Percentiles rank a stretch among this genome's conserved stretches.
Conservation (phyloP, 495 filamentous ascomycete species). For the Penicillium daleae region DNA sequence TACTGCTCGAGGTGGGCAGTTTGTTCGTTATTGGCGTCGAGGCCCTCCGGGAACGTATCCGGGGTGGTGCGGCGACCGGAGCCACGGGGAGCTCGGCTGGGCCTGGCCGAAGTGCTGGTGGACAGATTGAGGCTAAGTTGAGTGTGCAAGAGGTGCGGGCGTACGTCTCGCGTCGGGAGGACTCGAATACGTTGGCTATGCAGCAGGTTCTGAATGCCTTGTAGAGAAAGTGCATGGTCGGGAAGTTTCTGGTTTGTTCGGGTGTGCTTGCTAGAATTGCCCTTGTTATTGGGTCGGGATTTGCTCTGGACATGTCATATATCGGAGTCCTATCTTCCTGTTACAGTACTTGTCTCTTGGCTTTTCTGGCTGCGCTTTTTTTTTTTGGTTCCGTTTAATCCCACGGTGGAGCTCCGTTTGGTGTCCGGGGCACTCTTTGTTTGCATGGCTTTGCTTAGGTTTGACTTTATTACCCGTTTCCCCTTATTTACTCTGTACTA, state of each 20-base stretch:
- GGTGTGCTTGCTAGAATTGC: background rate
- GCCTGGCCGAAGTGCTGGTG: conserved; percentile 31
- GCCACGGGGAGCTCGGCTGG: conserved; percentile 27
- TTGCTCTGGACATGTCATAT: background rate
- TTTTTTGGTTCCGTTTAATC: background rate
- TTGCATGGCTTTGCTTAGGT: background rate
- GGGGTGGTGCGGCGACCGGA: conserved; percentile 47
- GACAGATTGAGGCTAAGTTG: conserved; percentile 56
- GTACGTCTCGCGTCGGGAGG: conserved; percentile 81
- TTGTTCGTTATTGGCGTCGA: conserved; percentile 94
- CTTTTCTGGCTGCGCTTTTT: background rate
- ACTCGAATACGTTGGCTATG: conserved; percentile 76
- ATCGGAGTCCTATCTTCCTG: too few species aligned
- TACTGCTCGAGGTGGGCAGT: conserved; percentile 91
- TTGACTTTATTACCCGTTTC: background rate
- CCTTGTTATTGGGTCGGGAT: background rate
- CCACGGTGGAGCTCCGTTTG: background rate
- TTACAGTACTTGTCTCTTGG: background rate
- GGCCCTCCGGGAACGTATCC: conserved; percentile 79
- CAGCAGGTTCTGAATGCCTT: conserved; percentile 72
- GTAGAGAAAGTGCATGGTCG: conserved; percentile 28
- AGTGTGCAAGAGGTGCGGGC: conserved; percentile 74
- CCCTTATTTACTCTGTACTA: background rate
- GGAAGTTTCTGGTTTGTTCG: background rate
- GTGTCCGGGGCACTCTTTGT: background rate